Percentiles rank a stretch among this genome's conserved stretches.
Conservation (phyloP, 768 basidiomycete genomes). For the Suillus ampliporus region DNA sequence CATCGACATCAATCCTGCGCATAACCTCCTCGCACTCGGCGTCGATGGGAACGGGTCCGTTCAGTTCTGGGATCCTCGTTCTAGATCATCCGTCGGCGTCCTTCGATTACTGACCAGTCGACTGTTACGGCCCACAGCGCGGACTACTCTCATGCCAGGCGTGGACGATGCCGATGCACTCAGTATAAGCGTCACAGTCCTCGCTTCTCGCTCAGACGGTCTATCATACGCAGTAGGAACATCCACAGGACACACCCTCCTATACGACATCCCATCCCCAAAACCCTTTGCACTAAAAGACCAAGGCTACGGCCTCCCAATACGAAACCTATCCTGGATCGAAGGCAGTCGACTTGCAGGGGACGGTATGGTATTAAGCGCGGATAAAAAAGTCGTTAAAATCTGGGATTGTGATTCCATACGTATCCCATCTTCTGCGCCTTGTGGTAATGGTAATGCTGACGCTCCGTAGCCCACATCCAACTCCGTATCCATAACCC, state of each 20-base stretch:
- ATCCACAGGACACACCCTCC: slow-evolving; percentile 89
- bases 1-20: slow-evolving; percentile 91
- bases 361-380: slow-evolving; percentile 87
- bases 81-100: slow-evolving; percentile 73
- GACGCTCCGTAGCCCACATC: slow-evolving; percentile 60
- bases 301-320: slow-evolving; percentile 93
- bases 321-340: slow-evolving; percentile 88
- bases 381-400: slow-evolving; percentile 97
- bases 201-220: slow-evolving; percentile 86
- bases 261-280: slow-evolving; percentile 92
- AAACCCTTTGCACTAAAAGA: slow-evolving; percentile 89
- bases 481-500: slow-evolving; percentile 93
- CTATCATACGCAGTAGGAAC: slow-evolving; percentile 95
- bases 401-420: slow-evolving; percentile 92
- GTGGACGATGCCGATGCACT: slow-evolving; percentile 46
- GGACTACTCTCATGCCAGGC: slow-evolving; percentile 35
- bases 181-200: slow-evolving; percentile 72
- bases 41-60: slow-evolving; percentile 86
- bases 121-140: slow-evolving; percentile 49
- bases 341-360: slow-evolving; percentile 86
- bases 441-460: slow-evolving; percentile 14
- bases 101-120: slow-evolving; percentile 63
- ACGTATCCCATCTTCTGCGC: slow-evolving; percentile 32
- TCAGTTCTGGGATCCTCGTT: slow-evolving; percentile 96
- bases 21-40: slow-evolving; percentile 89